These are phyloP conservation scores for Boletus rufocinnamomeus DNA, from an alignment of 768 basidiomycete genomes.

Conservation along the genomic window DNA sequence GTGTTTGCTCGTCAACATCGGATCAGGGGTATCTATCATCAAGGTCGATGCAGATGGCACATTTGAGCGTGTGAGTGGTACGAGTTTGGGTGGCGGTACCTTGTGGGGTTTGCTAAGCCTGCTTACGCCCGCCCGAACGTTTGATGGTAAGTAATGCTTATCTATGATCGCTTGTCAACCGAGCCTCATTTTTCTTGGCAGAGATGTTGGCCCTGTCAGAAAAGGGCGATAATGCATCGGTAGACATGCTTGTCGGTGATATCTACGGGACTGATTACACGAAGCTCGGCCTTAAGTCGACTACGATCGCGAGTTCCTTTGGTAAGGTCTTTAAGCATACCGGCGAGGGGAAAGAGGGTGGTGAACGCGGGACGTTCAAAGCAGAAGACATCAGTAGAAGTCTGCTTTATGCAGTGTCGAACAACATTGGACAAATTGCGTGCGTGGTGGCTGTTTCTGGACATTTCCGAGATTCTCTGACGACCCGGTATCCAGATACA, in stretches of 20 bases:
- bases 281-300: conserved; percentile 94
- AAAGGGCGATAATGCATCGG: conserved; percentile 86
- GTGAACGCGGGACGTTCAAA: conserved; percentile 71
- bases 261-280: conserved; percentile 99
- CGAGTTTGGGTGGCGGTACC: conserved; percentile 95
- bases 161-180: conserved; percentile 2
- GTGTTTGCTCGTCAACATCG: conserved; percentile 96
- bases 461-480: conserved; percentile 14
- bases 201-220: conserved; percentile 97
- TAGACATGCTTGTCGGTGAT: conserved; percentile 99
- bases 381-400: conserved; percentile 95
- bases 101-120: conserved; percentile 95
- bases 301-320: conserved; percentile 97
- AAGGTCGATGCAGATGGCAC: conserved; percentile 94
- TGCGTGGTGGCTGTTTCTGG: conserved; percentile 48
- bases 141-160: conserved; percentile 77
- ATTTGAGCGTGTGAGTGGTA: conserved; percentile 96
- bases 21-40: conserved; percentile 96
- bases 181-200: conserved; percentile 37
- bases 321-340: conserved; percentile 97
- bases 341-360: conserved; percentile 38
- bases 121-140: conserved; percentile 90
- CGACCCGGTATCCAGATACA: conserved; percentile 50
- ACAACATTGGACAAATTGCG: conserved; percentile 99
- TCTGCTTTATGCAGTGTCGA: conserved; percentile 93